Conservation (phyloP, 2,329 filamentous ascomycete species). For the Aspergillus sp. region DNA sequence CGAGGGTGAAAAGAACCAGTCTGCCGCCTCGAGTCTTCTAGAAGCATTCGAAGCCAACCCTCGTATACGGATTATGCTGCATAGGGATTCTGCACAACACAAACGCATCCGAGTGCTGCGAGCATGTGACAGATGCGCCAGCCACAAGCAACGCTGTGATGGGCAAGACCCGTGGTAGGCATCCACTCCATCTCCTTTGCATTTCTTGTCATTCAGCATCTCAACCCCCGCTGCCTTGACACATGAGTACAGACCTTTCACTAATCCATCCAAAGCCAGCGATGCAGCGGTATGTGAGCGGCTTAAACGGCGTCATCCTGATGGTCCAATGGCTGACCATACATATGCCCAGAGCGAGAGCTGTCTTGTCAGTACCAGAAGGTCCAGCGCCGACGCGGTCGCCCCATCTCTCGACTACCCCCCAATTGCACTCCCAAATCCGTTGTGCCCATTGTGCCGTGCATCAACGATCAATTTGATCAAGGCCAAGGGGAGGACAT, state of each 20-base stretch:
- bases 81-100: too few relatives aligned
- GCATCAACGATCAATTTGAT: not conserved
- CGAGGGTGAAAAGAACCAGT: too few relatives aligned
- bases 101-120: constrained; percentile 13
- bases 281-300: constrained; percentile 12
- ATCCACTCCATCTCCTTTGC: not conserved
- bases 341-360: constrained; percentile 3
- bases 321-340: not conserved
- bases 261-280: not conserved
- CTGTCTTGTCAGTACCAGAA: constrained; percentile 12
- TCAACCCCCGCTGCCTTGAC: too few relatives aligned
- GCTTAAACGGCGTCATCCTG: not conserved
- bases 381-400: constrained; percentile 9
- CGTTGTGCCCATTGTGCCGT: constrained; percentile 2
- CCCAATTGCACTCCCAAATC: not conserved
- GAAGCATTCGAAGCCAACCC: too few relatives aligned
- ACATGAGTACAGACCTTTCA: not conserved
- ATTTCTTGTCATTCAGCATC: not conserved
- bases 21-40: too few relatives aligned
- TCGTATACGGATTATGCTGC: too few relatives aligned
- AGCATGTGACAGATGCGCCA: constrained; percentile 14
- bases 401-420: constrained; percentile 2
- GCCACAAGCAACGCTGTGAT: constrained; percentile 14
- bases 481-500: too few relatives aligned
- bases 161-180: constrained; percentile 11